A percentile compares a stretch with the other conserved stretches of the same genome.
These are phyloP conservation scores for Aspergillus puulaauensis DNA, from an alignment of 2,329 filamentous ascomycete genomes.

Conservation along the genomic window DNA sequence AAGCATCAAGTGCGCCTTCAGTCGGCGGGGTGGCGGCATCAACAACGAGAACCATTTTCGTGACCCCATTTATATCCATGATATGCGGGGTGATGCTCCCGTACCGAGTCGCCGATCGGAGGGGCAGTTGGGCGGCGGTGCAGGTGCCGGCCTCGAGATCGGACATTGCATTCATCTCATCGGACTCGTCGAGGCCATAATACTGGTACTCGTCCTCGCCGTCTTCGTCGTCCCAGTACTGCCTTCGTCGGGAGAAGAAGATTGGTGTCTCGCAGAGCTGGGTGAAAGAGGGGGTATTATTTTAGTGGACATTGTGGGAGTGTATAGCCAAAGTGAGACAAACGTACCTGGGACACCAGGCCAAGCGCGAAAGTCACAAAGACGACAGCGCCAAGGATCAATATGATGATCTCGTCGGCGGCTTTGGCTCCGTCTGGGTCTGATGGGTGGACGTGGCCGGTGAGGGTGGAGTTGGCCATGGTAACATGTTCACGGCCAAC, in stretches of 20 bases:
- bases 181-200: neutral
- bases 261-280: neutral
- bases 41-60: slow-evolving; percentile 7
- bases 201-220: neutral
- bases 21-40: neutral
- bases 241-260: neutral
- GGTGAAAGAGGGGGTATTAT: neutral
- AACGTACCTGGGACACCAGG: neutral
- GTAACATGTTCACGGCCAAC: neutral
- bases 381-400: neutral
- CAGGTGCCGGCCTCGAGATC: neutral
- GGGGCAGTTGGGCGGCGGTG: no score
- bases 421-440: neutral
- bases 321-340: no score
- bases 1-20: neutral
- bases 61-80: neutral
- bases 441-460: neutral
- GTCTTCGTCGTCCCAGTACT: neutral
- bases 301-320: neutral
- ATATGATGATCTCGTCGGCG: neutral
- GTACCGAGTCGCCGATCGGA: slow-evolving; percentile 1
- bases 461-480: neutral
- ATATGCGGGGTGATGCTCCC: slow-evolving; percentile 2
- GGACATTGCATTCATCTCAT: neutral
- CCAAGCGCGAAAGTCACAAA: neutral